Percentiles rank a stretch among this genome's conserved stretches.
phyloP scores from a whole-genome alignment of 129 eudicot species.

The Chrysanthemum seticuspe region DNA sequence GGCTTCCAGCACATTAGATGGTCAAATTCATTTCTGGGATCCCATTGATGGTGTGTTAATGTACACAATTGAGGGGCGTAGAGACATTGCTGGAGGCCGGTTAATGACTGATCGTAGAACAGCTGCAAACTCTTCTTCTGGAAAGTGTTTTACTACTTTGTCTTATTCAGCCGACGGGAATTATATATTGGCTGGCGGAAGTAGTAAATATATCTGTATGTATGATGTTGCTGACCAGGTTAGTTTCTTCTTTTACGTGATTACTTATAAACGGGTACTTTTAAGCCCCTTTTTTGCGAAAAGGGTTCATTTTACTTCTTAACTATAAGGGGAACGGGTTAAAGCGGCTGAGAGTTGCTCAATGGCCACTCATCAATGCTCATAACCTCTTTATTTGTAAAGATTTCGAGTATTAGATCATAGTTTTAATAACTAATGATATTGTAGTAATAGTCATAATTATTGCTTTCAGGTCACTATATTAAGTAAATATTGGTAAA shows the following conservation, averaged over 20 bases:
- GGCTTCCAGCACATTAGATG: conserved; percentile 94
- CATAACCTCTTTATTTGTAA: too few relatives aligned
- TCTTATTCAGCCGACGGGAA: conserved; percentile 96
- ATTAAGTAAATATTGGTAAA: too few relatives aligned
- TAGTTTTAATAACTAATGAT: too few relatives aligned
- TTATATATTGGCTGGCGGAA: conserved; percentile 97
- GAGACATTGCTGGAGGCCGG: conserved; percentile 96
- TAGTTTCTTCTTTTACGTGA: conserved; percentile 6
- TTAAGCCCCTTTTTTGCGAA: too few relatives aligned
- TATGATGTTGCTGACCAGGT: conserved; percentile 99
- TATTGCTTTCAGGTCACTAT: too few relatives aligned
- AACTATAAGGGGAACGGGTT: too few relatives aligned
- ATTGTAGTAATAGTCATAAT: too few relatives aligned
- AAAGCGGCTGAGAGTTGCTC: too few relatives aligned
- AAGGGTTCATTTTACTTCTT: too few relatives aligned
- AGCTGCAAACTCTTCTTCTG: conserved; percentile 79
- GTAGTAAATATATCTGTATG: conserved; percentile 90
- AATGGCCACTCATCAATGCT: too few relatives aligned
- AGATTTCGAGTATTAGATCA: too few relatives aligned
- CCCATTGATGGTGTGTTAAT: conserved; percentile 76
- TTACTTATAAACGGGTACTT: too few relatives aligned
- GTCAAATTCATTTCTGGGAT: conserved; percentile 95
- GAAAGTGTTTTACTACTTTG: conserved; percentile 90
- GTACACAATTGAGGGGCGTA: conserved; percentile 94
- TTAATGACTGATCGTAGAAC: conserved; percentile 93